A percentile compares a stretch with the other conserved stretches of the same genome.
Conservation (phyloP, 2,329 filamentous ascomycete genomes). For the Oidium heveae region DNA sequence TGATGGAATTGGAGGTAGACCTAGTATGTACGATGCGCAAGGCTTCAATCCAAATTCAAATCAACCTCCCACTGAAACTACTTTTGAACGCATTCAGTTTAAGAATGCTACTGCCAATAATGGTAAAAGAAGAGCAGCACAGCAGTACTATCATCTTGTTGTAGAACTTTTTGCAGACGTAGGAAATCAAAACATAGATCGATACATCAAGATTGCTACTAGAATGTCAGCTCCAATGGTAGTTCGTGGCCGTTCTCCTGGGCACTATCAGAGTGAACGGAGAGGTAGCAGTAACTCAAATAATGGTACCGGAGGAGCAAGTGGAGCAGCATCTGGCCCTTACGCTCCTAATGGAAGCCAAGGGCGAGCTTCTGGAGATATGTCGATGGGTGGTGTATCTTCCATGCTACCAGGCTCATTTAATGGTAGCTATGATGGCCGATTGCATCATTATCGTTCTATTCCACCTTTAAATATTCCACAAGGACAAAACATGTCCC, state of each 20-base stretch:
- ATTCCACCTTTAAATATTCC: conserved; percentile 10
- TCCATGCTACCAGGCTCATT: conserved; percentile 11
- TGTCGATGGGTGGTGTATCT: conserved; percentile 10
- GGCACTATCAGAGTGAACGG: conserved; percentile 31
- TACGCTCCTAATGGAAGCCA: conserved; percentile 9
- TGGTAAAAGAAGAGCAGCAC: conserved; percentile 43
- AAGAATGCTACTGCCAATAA: conserved; percentile 54
- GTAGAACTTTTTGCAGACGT: conserved; percentile 40
- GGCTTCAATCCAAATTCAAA: conserved; percentile 9
- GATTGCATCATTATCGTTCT: conserved; percentile 10
- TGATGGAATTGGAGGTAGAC: conserved; percentile 1
- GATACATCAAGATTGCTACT: conserved; percentile 32
- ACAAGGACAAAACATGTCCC: conserved; percentile 12
- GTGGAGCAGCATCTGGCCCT: conserved; percentile 10
- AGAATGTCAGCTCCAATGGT: conserved; percentile 35
- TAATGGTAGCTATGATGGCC: conserved; percentile 8
- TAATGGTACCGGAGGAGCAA: conserved; percentile 18
- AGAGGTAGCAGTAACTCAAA: conserved; percentile 25
- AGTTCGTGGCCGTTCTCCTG: conserved; percentile 38
- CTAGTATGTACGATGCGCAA: conserved; percentile 6
- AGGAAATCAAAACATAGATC: conserved; percentile 13
- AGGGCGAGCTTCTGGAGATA: conserved; percentile 9
- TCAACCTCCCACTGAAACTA: conserved; percentile 12
- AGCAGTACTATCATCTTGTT: conserved; percentile 49
- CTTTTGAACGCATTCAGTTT: conserved; percentile 50